Base-by-base conservation (phyloP, 306 rosid species). In the Carpinus viminea region DNA sequence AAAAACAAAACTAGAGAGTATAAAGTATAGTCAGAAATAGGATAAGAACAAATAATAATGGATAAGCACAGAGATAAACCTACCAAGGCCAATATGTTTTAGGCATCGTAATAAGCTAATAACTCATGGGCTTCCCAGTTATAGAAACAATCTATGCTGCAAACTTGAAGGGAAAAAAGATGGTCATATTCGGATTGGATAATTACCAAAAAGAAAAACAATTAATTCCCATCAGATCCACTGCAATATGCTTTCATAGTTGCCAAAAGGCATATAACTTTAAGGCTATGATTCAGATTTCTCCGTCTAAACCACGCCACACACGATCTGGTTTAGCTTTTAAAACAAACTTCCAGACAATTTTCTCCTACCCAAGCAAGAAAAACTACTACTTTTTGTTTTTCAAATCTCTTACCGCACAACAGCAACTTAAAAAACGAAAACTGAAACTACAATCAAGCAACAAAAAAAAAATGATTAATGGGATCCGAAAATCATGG, bases 291-390 rank as follows among this genome's bases (percentile, higher is more conserved):
- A 74, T 55, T 66, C 38, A 24, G 52, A 54, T 53, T 65, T 74
- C 75, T 65, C 68, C 79, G 83, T 80, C 51, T 18, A 46, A 74
- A 62, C 15, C 28, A 80, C 83, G 83, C 79, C 74, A 74, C 38
- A 55, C 43, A 45, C 62, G 26, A 46, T 80, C 69, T 55, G 78
- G 21, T 50, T 79, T 38, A 52, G 55, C 73, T 79, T 73, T 26
- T 57, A 57, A 79, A 18, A 38, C 26, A 68, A 41, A 0, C 26
- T 43, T 68, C 31, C 48, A 68, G 45, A 7, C 72, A 68, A 16
- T 59, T 68, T 9, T 68, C 72, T 68, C 72, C 21, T 17, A 38
- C 51, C 51, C 72, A 68, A 68, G 72, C 72, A 41, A 41, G 24
- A 68, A 68, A 41, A 38, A 12, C 16, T 38, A 34, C 17, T 2